Evolutionary conservation across 495 filamentous ascomycete genomes (phyloP), one percentile per base, ranked within the genome.

Genomic region (Astrocystis sublimbata): DNA sequence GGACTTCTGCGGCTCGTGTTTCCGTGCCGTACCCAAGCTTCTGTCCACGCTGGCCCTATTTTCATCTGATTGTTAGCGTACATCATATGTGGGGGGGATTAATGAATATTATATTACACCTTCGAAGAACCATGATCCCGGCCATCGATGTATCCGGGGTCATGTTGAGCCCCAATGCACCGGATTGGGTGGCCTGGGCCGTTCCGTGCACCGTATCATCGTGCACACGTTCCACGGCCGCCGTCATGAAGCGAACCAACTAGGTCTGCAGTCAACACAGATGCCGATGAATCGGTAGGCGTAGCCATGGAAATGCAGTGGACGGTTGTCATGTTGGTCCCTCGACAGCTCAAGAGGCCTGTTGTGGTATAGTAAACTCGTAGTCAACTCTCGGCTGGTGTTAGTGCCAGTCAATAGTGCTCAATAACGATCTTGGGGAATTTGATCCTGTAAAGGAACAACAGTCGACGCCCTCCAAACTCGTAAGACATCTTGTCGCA

Each of bases 401-500:
- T 49, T 23, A 6, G 13, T 49, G 30, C 5, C 17, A 30, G 24
- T 23, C 17, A 49, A 28, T 30, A 28, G 45, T 49, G 45, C 30
- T 49, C 45, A 8, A 30, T 7, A 49, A 28, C 24, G 26, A 49
- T 49, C 30, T 30, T 23, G 4, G 45, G 15, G 45, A 49, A 49
- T 49, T 12, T 2, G 36, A 8, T 2, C 9, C 36, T 38, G 36
- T 38, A 15, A 38, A 38, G n/a, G n/a, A 52, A 13, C 15, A 35
- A 51, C 28, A 35, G 28, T 52, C 49, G n/a, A 35, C 49, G 6
- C 30, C 31, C 19, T 19, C 47, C n/a, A 50, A 31, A 33, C 47
- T 52, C 49, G 49, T 35, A 52, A 52, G 49, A 35, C 49, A 7
- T 52, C 21, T 52, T 52, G 49, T 52, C 49, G 49, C 49, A 52